A percentile compares a stretch with the other conserved stretches of the same genome.
These are phyloP conservation scores for Chalciporus chontae DNA, from an alignment of 768 basidiomycete genomes.

Conservation along the genomic window DNA sequence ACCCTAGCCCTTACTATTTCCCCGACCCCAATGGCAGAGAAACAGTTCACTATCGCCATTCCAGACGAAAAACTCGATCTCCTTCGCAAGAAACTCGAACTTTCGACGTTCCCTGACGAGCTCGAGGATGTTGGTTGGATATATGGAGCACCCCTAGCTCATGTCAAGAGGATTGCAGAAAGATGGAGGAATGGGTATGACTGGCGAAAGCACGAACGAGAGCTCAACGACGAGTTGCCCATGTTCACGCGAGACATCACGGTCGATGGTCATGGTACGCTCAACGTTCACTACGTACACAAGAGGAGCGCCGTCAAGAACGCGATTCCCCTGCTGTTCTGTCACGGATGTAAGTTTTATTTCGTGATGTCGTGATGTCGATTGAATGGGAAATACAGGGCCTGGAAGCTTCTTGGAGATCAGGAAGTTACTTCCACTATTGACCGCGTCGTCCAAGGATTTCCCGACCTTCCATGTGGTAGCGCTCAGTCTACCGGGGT, in stretches of 20 bases:
- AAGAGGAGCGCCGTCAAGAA: conserved; percentile 39
- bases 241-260: conserved; percentile 52
- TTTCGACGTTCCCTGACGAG: conserved; percentile 54
- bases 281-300: conserved; percentile 60
- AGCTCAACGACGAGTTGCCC: conserved; percentile 49
- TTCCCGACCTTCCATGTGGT: conserved; percentile 65
- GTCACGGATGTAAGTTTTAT: conserved; percentile 51
- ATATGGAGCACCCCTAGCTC: conserved; percentile 50
- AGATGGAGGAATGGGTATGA: conserved; percentile 54
- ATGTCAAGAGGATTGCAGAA: conserved; percentile 44
- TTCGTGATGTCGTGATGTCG: background rate
- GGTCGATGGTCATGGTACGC: conserved; percentile 42
- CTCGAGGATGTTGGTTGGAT: conserved; percentile 47
- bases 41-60: conserved; percentile 46
- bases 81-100: conserved; percentile 45
- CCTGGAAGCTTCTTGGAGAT: conserved; percentile 60
- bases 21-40: conserved; percentile 27
- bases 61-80: conserved; percentile 38
- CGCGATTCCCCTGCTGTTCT: conserved; percentile 59
- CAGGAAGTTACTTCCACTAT: conserved; percentile 51
- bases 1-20: background rate
- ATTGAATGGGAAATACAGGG: conserved; percentile 38
- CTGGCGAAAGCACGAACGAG: conserved; percentile 51
- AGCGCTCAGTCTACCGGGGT: conserved; percentile 55
- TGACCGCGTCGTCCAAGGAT: conserved; percentile 37